Percentiles rank a stretch among this genome's conserved stretches.
phyloP scores from a whole-genome alignment of 2,329 filamentous ascomycete genomes.

The Colletotrichum lini region DNA sequence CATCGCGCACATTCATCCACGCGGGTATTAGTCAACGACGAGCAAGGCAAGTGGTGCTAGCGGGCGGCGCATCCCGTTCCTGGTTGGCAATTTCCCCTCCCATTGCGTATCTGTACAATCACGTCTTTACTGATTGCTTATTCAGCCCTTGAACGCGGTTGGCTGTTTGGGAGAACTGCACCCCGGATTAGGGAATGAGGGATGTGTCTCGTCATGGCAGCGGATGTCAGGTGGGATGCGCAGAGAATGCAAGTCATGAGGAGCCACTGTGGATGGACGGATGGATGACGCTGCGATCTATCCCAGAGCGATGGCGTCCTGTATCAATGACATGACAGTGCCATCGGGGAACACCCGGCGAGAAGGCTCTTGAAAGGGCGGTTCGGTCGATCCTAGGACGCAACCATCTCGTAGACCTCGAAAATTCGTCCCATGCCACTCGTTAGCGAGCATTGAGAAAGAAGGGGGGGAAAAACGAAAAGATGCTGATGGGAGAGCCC shows the following conservation, averaged over 20 bases:
- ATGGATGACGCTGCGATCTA: slow-evolving; percentile 16
- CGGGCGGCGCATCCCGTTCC: slow-evolving; percentile 22
- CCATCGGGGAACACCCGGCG: neutral
- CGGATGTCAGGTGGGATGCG: neutral
- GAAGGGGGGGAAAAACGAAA: neutral
- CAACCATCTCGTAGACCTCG: neutral
- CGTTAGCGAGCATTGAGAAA: neutral
- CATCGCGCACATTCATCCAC: neutral
- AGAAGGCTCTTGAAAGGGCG: neutral
- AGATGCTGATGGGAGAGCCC: neutral
- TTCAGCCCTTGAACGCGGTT: slow-evolving; percentile 33
- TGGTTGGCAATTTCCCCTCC: slow-evolving; percentile 1
- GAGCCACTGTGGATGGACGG: slow-evolving; percentile 2
- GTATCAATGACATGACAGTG: neutral
- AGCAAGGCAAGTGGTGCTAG: neutral
- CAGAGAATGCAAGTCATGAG: neutral
- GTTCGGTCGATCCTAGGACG: neutral
- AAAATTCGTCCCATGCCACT: neutral
- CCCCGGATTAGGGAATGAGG: neutral
- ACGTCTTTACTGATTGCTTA: slow-evolving; percentile 14
- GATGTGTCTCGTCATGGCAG: slow-evolving; percentile 21
- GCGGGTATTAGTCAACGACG: slow-evolving; percentile 32
- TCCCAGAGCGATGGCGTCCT: neutral
- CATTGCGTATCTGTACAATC: neutral
- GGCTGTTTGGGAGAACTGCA: slow-evolving; percentile 1